Conservation (phyloP, 345 rosid genomes). For the Camelina sativa region DNA sequence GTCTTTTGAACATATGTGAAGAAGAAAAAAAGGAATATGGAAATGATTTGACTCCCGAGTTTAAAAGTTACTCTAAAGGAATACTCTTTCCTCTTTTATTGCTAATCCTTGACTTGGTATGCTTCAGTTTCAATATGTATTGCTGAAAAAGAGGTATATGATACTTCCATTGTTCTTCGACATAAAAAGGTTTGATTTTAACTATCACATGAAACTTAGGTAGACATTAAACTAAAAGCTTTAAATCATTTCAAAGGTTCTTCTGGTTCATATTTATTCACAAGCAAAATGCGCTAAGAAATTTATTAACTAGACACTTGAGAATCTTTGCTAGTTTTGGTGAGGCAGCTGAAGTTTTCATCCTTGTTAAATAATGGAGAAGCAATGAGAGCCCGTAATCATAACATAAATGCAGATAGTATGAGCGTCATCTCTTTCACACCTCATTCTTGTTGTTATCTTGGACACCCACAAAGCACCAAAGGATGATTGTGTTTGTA, state of each 20-base stretch:
- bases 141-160: neutral
- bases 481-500: constrained; percentile 7
- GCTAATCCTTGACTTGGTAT: neutral
- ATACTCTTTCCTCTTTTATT: neutral
- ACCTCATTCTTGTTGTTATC: neutral
- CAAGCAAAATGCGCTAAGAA: neutral
- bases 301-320: neutral
- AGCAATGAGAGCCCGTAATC: neutral
- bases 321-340: neutral
- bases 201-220: neutral
- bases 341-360: too few species aligned
- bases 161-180: neutral
- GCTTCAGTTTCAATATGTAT: neutral
- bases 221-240: neutral
- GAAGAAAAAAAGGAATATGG: neutral
- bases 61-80: neutral
- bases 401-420: neutral
- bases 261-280: neutral
- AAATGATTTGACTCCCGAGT: neutral
- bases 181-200: neutral
- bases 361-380: too few species aligned
- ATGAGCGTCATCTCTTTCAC: neutral
- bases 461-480: neutral
- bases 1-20: constrained; percentile 5
- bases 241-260: too few species aligned